Evolutionary conservation across 371 early-diverging fungal species (phyloP).

Genomic region (Mucor piriformis): DNA sequence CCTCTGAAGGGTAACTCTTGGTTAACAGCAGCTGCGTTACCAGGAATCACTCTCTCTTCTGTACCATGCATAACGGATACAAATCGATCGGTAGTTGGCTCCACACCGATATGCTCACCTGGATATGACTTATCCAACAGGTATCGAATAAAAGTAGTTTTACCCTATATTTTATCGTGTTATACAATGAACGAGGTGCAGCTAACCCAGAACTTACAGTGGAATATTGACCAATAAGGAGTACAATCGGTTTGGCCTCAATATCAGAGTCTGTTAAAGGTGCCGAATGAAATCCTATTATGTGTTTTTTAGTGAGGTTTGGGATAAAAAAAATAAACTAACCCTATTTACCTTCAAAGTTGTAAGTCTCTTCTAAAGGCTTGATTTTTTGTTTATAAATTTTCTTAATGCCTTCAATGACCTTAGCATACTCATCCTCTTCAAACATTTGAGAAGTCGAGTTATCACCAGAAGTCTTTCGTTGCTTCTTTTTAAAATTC

Average conservation of each 20-base stretch:
- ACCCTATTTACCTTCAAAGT: constrained; percentile 73
- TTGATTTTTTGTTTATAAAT: constrained; percentile 74
- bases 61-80: constrained; percentile 82
- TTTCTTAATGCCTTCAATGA: constrained; percentile 66
- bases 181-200: neutral
- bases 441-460: neutral
- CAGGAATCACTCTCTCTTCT: constrained; percentile 79
- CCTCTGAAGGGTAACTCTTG: constrained; percentile 84
- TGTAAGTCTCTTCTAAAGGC: constrained; percentile 75
- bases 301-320: neutral
- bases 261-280: constrained; percentile 81
- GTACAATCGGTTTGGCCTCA: constrained; percentile 83
- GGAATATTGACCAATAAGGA: constrained; percentile 86
- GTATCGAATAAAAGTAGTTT: constrained; percentile 85
- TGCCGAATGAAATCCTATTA: constrained; percentile 70
- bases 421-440: constrained; percentile 59
- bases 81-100: constrained; percentile 88
- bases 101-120: constrained; percentile 85
- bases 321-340: neutral
- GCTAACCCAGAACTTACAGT: constrained; percentile 44
- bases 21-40: constrained; percentile 88
- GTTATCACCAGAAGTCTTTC: neutral
- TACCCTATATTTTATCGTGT: constrained; percentile 54
- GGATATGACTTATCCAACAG: constrained; percentile 83
- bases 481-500: constrained; percentile 11